Evolutionary conservation across 2,329 filamentous ascomycete genomes (phyloP), one percentile per base, ranked within the genome.

Genomic region (Sarocladium oryzae): DNA sequence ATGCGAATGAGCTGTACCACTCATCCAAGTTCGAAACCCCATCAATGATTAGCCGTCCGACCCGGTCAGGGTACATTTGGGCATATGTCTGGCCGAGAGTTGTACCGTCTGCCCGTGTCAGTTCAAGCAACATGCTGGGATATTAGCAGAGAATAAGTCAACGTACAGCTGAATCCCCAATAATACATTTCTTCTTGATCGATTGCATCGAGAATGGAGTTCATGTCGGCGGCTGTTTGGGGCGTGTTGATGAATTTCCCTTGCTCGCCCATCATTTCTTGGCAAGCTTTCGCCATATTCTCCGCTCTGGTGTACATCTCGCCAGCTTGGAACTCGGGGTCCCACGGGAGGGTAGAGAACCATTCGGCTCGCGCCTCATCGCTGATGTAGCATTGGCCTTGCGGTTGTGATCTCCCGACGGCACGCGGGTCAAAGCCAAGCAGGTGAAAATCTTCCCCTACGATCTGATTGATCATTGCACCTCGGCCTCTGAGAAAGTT

Each of bases 141-240:
- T 36, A n/a, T n/a, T n/a, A n/a, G 33, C 16, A 36, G 15, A n/a
- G 33, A n/a, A 36, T 5, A n/a, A n/a, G 33, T 9, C 7, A 36
- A 9, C 37, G 16, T 40, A 40, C 37, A 74, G 50, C 67, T 71
- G 50, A 71, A 64, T 0, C 72, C 71, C 69, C 69, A 72, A 46
- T 69, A 72, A 7, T 61, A 54, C 58, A 69, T 60, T 1, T 61
- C 56, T 40, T 66, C 83, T 56, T 82, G 73, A 56, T 84, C 77
- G 46, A 96, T 72, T 18, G 80, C 75, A 49, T 82, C 79, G 45
- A 82, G 83, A 58, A 82, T 82, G 54, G 82, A 78, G 30, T 78
- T 75, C 72, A 77, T 76, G 53, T 78, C 75, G 28, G 74, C 71
- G 9, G 72, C 75, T 1, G 72, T 73, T 57, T 76, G 73, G 0